Evolutionary conservation across 1,284 basidiomycete genomes (phyloP).

Genomic region (Cystobasidiaceae sp.): DNA sequence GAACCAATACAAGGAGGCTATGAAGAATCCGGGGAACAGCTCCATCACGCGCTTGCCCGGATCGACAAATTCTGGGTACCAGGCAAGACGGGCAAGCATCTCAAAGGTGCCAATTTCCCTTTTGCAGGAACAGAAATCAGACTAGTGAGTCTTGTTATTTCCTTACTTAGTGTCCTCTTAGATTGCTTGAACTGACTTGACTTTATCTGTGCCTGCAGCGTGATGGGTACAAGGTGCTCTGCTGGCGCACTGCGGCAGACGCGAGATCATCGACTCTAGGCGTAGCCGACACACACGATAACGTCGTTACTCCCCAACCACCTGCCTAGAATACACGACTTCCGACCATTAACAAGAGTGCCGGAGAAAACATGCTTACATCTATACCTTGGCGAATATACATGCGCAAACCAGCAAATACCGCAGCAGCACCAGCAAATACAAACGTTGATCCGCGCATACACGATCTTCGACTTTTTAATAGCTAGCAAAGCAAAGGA

Average conservation of each 20-base stretch:
- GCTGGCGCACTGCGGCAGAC: slow-evolving; percentile 3
- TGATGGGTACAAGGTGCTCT: slow-evolving; percentile 19
- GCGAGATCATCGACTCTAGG: too few species aligned
- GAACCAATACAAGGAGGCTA: slow-evolving; percentile 27
- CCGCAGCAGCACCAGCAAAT: too few species aligned
- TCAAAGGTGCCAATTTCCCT: slow-evolving; percentile 24
- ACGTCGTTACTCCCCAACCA: background rate
- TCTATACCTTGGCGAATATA: too few species aligned
- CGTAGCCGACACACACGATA: background rate
- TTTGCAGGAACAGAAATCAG: slow-evolving; percentile 10
- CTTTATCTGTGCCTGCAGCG: background rate
- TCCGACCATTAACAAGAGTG: background rate
- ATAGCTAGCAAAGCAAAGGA: too few species aligned
- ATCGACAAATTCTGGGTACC: slow-evolving; percentile 29
- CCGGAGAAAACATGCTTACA: too few species aligned
- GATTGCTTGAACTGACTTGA: background rate
- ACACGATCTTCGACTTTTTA: too few species aligned
- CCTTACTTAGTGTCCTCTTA: background rate
- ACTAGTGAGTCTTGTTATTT: background rate
- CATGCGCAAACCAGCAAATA: too few species aligned
- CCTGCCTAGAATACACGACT: background rate
- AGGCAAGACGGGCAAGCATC: slow-evolving; percentile 27
- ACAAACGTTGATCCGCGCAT: too few species aligned
- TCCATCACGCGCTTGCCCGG: slow-evolving; percentile 17
- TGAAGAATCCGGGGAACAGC: slow-evolving; percentile 27